A percentile compares a stretch with the other conserved stretches of the same genome.
phyloP scores from a whole-genome alignment of 2,329 filamentous ascomycete genomes.

The Fusarium anthophilum region DNA sequence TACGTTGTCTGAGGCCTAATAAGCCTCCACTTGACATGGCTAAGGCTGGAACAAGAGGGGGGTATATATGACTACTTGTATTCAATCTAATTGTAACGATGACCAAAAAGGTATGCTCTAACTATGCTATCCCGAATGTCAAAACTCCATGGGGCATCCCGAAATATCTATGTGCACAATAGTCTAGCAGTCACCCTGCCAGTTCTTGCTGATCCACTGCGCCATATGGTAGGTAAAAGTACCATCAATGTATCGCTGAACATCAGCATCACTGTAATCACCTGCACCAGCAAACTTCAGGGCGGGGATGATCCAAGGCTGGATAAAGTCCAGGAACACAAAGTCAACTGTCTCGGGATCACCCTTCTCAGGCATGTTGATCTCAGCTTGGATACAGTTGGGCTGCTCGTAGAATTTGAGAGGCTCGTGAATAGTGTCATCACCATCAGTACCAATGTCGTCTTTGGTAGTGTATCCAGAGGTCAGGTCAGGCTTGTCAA shows the following conservation, averaged over 20 bases:
- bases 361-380: slow-evolving; percentile 66
- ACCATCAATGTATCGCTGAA: slow-evolving; percentile 61
- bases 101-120: not conserved
- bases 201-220: slow-evolving; percentile 68
- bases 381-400: slow-evolving; percentile 80
- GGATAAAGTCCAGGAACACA: slow-evolving; percentile 91
- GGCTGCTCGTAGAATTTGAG: slow-evolving; percentile 82
- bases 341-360: slow-evolving; percentile 82
- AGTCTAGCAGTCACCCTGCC: slow-evolving; percentile 58
- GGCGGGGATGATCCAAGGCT: slow-evolving; percentile 81
- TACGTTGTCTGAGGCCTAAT: no score
- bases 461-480: slow-evolving; percentile 89
- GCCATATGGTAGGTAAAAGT: slow-evolving; percentile 66
- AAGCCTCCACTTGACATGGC: rapidly evolving
- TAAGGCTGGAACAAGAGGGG: rapidly evolving
- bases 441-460: slow-evolving; percentile 83
- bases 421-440: slow-evolving; percentile 84
- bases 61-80: not conserved
- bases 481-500: slow-evolving; percentile 57
- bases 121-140: not conserved
- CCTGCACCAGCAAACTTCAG: slow-evolving; percentile 67
- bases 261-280: slow-evolving; percentile 57
- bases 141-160: slow-evolving; percentile 16
- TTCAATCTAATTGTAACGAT: slow-evolving; percentile 3
- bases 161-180: not conserved